Conservation (phyloP, 306 rosid genomes). For the Inga leiocalycina region DNA sequence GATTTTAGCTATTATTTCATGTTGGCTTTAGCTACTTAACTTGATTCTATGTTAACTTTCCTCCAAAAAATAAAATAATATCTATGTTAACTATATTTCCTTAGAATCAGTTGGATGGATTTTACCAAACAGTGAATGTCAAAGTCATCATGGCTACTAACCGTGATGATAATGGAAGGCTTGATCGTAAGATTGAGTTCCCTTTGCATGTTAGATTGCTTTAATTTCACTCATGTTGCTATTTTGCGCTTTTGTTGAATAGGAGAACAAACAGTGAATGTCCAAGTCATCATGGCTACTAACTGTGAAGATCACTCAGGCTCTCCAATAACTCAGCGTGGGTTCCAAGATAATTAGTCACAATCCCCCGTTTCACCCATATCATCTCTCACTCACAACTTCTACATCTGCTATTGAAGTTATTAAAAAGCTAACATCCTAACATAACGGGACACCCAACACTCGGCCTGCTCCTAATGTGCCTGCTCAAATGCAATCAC, state of each 20-base stretch:
- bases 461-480: too few species aligned
- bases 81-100: not conserved
- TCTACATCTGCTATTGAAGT: too few species aligned
- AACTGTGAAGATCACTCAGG: slow-evolving; percentile 70
- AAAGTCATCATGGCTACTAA: slow-evolving; percentile 99
- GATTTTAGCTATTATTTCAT: not conserved
- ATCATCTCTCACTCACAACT: too few species aligned
- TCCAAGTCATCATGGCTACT: slow-evolving; percentile 98
- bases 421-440: too few species aligned
- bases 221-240: not conserved
- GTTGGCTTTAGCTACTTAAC: slow-evolving; percentile 14
- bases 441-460: too few species aligned
- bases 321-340: too few species aligned
- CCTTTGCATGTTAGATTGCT: slow-evolving; percentile 48
- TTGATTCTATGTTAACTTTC: not conserved
- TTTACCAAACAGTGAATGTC: slow-evolving; percentile 96
- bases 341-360: too few species aligned
- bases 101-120: slow-evolving; percentile 87
- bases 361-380: too few species aligned
- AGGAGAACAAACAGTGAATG: slow-evolving; percentile 78
- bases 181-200: slow-evolving; percentile 94
- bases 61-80: too few species aligned
- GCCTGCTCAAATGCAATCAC: too few species aligned
- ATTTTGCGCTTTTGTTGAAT: not conserved
- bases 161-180: slow-evolving; percentile 96